These are phyloP conservation scores for Crithidia fasciculata DNA, from an alignment of 208 protist species.

Conservation along the genomic window DNA sequence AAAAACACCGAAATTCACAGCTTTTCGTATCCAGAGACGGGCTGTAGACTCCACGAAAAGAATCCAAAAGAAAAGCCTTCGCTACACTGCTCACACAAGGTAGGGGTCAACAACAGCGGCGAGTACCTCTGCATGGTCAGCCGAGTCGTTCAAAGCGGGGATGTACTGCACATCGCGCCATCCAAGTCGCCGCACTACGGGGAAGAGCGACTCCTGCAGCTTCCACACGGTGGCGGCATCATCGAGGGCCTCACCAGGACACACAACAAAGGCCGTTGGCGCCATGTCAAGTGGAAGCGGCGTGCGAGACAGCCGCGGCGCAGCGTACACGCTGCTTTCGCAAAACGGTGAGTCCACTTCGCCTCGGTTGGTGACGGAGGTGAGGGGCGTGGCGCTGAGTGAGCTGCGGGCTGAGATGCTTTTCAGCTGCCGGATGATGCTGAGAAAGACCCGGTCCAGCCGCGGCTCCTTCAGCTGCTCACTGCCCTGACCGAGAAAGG, in stretches of 20 bases:
- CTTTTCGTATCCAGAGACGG: too few species aligned
- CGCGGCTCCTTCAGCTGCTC: conserved; percentile 35
- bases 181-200: conserved; percentile 11
- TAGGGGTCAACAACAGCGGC: conserved; percentile 10
- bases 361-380: not conserved
- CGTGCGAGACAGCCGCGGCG: not conserved
- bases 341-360: too few species aligned
- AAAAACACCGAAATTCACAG: too few species aligned
- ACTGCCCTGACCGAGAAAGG: conserved; percentile 26
- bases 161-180: conserved; percentile 38
- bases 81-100: not conserved
- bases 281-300: not conserved
- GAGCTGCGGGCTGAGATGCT: conserved; percentile 1
- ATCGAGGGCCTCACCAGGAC: conserved; percentile 37
- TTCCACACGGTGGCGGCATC: conserved; percentile 27
- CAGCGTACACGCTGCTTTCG: not conserved
- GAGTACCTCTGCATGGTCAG: conserved; percentile 22
- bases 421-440: conserved; percentile 15
- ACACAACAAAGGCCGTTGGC: conserved; percentile 37
- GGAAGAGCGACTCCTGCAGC: conserved; percentile 14
- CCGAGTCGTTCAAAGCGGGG: conserved; percentile 34
- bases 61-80: not conserved
- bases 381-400: not conserved
- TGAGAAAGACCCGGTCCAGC: conserved; percentile 27
- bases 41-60: not conserved